phyloP scores from a whole-genome alignment of 345 rosid genomes.

The Rhodamnia rubescens region DNA sequence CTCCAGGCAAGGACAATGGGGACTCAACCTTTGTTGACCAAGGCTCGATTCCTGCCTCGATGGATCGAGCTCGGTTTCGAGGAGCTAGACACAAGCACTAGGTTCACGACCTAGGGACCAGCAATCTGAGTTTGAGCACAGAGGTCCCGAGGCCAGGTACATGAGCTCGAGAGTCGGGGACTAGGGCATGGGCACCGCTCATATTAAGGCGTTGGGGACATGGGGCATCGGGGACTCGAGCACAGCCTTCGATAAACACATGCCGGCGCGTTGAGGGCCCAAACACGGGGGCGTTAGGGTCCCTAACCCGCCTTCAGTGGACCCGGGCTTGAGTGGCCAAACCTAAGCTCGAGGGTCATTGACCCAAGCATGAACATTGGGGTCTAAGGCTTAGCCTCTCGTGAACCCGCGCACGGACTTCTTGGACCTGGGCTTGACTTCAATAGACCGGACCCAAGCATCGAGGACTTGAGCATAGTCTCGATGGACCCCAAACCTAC shows the following conservation, averaged over 20 bases:
- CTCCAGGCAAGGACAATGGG: accelerated
- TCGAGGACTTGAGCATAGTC: accelerated
- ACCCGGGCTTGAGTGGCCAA: background rate
- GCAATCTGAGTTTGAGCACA: background rate
- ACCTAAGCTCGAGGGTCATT: background rate
- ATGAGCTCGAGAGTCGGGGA: background rate
- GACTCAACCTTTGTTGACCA: accelerated
- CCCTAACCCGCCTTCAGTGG: background rate
- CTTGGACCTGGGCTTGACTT: background rate
- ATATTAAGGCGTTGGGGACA: accelerated
- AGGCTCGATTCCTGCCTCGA: background rate
- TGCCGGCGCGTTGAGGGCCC: accelerated
- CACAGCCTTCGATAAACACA: background rate
- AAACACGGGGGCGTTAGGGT: background rate
- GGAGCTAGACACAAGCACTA: background rate
- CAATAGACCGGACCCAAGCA: background rate
- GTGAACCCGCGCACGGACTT: background rate
- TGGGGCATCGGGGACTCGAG: background rate
- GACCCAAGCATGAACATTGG: accelerated
- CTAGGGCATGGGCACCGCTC: background rate
- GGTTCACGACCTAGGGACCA: accelerated
- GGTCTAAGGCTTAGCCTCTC: background rate
- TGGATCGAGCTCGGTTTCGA: accelerated
- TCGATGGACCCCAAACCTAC: background rate
- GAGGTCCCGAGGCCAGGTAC: accelerated